These are phyloP conservation scores for Naganishia friedmannii DNA, from an alignment of 768 basidiomycete species.

Conservation along the genomic window DNA sequence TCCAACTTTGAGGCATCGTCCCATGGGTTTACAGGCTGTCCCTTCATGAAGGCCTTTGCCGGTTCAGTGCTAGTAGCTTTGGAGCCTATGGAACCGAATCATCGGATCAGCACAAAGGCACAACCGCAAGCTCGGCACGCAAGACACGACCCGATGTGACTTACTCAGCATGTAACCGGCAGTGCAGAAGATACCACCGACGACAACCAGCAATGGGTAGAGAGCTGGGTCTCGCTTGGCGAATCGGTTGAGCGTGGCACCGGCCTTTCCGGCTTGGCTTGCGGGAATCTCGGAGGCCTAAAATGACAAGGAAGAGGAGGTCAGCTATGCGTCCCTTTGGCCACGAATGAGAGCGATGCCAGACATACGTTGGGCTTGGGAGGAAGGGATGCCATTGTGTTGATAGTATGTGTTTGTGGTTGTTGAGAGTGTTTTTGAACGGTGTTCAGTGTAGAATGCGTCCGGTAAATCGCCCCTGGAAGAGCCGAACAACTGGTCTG, in stretches of 20 bases:
- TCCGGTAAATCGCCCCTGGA: neutral
- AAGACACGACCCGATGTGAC: conserved; percentile 23
- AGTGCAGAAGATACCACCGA: conserved; percentile 41
- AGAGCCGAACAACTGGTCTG: neutral
- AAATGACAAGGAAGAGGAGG: neutral
- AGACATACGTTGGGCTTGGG: conserved; percentile 23
- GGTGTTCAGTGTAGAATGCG: neutral
- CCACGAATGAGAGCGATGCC: neutral
- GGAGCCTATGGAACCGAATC: conserved; percentile 31
- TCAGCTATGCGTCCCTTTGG: neutral
- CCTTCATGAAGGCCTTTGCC: conserved; percentile 35
- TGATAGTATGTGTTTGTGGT: conserved; percentile 20
- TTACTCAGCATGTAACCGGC: conserved; percentile 51
- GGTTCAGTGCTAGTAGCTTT: conserved; percentile 46
- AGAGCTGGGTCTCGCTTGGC: conserved; percentile 51
- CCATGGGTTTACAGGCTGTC: conserved; percentile 48
- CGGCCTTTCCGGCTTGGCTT: conserved; percentile 43
- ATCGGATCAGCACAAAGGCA: neutral
- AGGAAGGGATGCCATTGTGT: conserved; percentile 34
- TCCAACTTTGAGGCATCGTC: conserved; percentile 42
- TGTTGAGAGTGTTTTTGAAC: neutral
- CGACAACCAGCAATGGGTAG: conserved; percentile 48
- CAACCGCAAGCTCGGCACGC: neutral
- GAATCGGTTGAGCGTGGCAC: conserved; percentile 47
- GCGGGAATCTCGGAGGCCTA: conserved; percentile 44